Evolutionary conservation across 169 alveolate genomes (phyloP).

Genomic region (Eimeria maxima): DNA sequence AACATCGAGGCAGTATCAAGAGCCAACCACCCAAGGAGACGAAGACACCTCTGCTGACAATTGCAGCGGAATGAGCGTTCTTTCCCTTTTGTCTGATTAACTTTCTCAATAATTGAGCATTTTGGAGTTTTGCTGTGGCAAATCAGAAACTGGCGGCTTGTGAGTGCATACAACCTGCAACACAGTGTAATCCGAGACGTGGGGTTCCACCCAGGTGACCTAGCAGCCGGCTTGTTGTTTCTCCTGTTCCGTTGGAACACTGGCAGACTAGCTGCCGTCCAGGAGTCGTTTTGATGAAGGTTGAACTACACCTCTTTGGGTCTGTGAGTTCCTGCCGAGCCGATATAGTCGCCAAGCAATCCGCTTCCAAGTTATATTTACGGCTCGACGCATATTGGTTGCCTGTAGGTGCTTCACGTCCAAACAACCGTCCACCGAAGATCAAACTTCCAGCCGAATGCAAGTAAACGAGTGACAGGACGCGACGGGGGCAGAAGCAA

Average conservation of each 20-base stretch:
- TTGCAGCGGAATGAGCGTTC: not conserved
- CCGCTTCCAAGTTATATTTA: no score
- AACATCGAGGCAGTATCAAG: not conserved
- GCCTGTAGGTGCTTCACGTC: no score
- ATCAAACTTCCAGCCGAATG: no score
- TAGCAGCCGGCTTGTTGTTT: not conserved
- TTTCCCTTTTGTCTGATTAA: not conserved
- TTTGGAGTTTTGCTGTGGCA: no score
- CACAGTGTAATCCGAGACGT: not conserved
- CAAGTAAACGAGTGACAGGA: no score
- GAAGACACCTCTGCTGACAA: not conserved
- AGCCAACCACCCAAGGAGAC: not conserved
- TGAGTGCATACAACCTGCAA: not conserved
- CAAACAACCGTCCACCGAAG: no score
- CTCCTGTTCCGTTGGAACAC: not conserved
- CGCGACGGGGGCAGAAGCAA: no score
- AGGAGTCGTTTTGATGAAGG: not conserved
- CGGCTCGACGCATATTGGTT: no score
- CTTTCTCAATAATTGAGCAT: not conserved
- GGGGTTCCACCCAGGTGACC: not conserved
- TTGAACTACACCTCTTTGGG: not conserved
- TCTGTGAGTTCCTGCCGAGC: not conserved
- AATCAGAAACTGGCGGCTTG: no score
- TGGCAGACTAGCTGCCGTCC: not conserved
- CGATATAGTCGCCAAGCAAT: not conserved